Base-by-base conservation (phyloP, 2,329 filamentous ascomycete species). In the Alternaria metachromatica region DNA sequence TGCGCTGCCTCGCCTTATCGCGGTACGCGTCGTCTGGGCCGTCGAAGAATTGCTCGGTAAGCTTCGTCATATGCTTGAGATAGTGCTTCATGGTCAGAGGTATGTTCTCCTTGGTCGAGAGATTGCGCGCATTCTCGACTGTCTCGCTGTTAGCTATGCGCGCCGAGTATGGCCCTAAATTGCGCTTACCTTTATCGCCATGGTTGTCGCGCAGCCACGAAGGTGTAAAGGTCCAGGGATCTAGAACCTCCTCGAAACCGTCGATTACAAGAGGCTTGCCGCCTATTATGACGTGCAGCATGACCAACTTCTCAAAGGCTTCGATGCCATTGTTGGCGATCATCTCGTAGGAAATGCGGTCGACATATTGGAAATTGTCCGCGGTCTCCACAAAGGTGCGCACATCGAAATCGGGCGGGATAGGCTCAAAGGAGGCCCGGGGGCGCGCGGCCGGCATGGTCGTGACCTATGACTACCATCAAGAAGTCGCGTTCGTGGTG, bases 221-320 rank as follows among this genome's bases (percentile, higher is more conserved):
- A 7, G 86, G 84, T 45, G 89, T 92, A 79, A 98, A 98, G 0
- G 96, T 88, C 81, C 88, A 88, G 46, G 87, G 87, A 55, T 96
- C 92, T 45, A 97, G 82, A 28, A 88, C 85, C 37, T 89, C 84
- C 65, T 97, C 88, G 85, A 96, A 98, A 18, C 93, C 93, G 74
- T 97, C 93, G 58, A 99, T 91, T 11, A 98, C 92, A 7, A 99
- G 84, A 3, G 96, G 96, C 70, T 93, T 94, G 3, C 96, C 96
- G 25, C 90, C 90, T 53, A 90, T 85, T 55, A 97, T 90, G 15
- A 98, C 94, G 80, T 97, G 92, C 7, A 94, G 85, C 50, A 90
- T 83, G 0, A 98, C 90, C 10, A 98, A 86, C 79, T 92, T 93
- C 80, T 97, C 94, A 65, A 99, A 96, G 37, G 90, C 88, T 54